Base-by-base conservation (phyloP, 306 rosid species). In the Ceratonia siliqua region DNA sequence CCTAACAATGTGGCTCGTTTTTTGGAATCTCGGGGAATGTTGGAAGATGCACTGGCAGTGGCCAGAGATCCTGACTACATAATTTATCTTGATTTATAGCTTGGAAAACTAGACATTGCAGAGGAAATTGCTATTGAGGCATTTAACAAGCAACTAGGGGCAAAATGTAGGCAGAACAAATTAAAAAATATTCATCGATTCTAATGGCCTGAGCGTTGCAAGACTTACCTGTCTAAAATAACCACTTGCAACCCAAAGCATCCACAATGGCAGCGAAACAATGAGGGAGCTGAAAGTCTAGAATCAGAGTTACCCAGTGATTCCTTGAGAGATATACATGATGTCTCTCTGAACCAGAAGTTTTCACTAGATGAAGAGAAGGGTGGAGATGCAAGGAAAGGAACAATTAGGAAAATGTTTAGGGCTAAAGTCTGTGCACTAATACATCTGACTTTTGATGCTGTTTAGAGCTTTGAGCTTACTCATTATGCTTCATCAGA, bases 161-260 rank as follows among this genome's bases (percentile, higher is more conserved):
- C 89, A 25, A 89, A 78, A 75, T 89, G 97, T 75, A 81, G 92
- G 53, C 97, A 82, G 74, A 91, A 87, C 67, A 92, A 94, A n/a
- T 81, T 91, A 73, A 91, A 91, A 78, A 91, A 91, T 75, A 87
- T 91, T 87, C 97, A 91, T 78, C 85, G 87, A 43, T 91, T 87
- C 81, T 91, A 94, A 13, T 91, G 97, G 97, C 97, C 97, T 17
- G 98, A 91, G 82, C 98, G 91, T 76, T 93, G 98, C 77, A 93
- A 89, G 84, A 86, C 88, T 33, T 93, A 93, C 84, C 91, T 93
- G 64, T 89, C 98, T 68, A 89, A 82, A 81, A 91, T 93, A 76
- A 89, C 93, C 65, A 68, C 90, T 68, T 89, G 91, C 92, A 93
- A 89, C 77, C 89, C 95, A 72, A 85, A 97, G 80, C 84, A 93